Evolutionary conservation across 441 rosid genomes (phyloP).

Genomic region (Daphne laureola): DNA sequence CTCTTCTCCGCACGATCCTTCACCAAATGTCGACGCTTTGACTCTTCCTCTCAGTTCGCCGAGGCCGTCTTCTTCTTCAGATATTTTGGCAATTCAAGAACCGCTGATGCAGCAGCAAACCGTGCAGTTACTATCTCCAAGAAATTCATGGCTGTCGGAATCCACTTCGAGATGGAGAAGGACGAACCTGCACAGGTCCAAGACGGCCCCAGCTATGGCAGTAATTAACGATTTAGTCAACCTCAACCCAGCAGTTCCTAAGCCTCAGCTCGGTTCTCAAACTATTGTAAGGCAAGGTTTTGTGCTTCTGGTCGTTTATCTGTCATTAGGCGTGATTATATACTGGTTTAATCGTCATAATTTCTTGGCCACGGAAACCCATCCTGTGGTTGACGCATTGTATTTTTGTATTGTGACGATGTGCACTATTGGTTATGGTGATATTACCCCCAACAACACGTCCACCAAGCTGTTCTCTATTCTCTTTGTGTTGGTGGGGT

Average conservation of each 20-base stretch:
- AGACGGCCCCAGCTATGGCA: conserved; percentile 75
- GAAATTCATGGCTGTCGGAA: conserved; percentile 33
- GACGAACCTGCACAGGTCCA: conserved; percentile 58
- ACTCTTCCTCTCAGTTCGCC: conserved; percentile 28
- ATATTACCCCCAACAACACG: conserved; percentile 60
- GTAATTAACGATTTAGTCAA: conserved; percentile 36
- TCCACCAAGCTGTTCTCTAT: conserved; percentile 76
- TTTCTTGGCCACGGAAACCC: conserved; percentile 52
- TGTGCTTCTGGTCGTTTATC: conserved; percentile 46
- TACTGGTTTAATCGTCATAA: conserved; percentile 52
- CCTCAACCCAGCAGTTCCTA: conserved; percentile 22
- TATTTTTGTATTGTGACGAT: conserved; percentile 93
- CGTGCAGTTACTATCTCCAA: conserved; percentile 12
- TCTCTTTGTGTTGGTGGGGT: conserved; percentile 82
- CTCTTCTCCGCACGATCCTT: conserved; percentile 23
- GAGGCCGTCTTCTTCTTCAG: conserved; percentile 20
- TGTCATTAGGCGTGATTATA: conserved; percentile 65
- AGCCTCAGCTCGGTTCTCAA: conserved; percentile 45
- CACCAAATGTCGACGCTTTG: conserved; percentile 43
- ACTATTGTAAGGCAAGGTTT: conserved; percentile 51
- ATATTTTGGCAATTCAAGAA: conserved; percentile 13
- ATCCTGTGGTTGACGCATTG: conserved; percentile 84
- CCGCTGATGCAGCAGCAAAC: conserved; percentile 14
- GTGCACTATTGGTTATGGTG: conserved; percentile 97
- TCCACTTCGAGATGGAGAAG: conserved; percentile 23